phyloP scores from a whole-genome alignment of 441 rosid species.

The Codiaeum variegatum region DNA sequence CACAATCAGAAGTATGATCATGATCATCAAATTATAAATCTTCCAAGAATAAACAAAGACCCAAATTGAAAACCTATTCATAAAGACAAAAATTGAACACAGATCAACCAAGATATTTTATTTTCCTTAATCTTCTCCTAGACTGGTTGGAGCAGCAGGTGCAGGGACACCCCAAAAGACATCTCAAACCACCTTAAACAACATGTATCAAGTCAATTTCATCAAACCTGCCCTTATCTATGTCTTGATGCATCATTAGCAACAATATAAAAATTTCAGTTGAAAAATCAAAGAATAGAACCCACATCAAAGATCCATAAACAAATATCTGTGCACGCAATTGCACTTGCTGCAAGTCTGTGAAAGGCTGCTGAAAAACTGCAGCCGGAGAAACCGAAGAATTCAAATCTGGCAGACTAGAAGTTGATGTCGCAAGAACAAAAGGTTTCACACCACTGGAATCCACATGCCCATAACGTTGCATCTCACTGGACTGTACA shows the following conservation, averaged over 20 bases:
- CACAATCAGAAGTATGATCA: slow-evolving; percentile 18
- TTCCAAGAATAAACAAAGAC: not conserved
- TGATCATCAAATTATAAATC: not conserved
- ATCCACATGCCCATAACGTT: slow-evolving; percentile 44
- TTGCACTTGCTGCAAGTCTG: slow-evolving; percentile 96
- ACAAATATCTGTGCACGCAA: slow-evolving; percentile 98
- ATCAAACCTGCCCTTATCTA: not conserved
- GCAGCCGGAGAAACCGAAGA: slow-evolving; percentile 49
- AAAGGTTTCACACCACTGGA: slow-evolving; percentile 42
- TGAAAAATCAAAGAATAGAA: slow-evolving; percentile 14
- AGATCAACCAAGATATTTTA: not conserved
- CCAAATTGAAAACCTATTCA: slow-evolving; percentile 3
- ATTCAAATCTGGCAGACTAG: slow-evolving; percentile 74
- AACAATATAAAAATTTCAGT: not conserved
- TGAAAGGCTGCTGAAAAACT: slow-evolving; percentile 86
- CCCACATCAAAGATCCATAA: slow-evolving; percentile 95
- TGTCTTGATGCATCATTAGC: not conserved
- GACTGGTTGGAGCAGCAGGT: not conserved
- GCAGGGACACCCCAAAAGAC: not conserved
- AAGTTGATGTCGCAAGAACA: slow-evolving; percentile 42
- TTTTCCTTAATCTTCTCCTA: not conserved
- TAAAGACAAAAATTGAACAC: not conserved
- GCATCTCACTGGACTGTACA: slow-evolving; percentile 58
- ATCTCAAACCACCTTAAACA: slow-evolving; percentile 4
- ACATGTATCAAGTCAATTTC: not conserved